Percentiles rank a stretch among this genome's conserved stretches.
Conservation (phyloP, 768 basidiomycete genomes). For the Hirschioporus abietinus region DNA sequence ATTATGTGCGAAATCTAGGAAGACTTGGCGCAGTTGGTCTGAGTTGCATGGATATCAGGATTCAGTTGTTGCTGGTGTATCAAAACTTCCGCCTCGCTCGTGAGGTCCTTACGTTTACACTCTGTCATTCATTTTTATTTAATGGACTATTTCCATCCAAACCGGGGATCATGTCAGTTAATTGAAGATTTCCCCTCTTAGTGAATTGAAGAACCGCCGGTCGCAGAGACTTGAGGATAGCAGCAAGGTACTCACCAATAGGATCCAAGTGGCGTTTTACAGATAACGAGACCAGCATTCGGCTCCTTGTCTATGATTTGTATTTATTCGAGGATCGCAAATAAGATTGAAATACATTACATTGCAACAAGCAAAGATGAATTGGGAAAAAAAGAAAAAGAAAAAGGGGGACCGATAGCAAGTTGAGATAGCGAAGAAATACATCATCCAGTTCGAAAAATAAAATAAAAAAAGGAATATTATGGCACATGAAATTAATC, state of each 20-base stretch:
- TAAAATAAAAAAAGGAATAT: not conserved
- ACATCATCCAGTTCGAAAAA: not conserved
- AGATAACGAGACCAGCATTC: too few species aligned
- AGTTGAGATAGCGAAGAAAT: not conserved
- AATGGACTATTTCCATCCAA: not conserved
- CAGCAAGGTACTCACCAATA: too few species aligned
- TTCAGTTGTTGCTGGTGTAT: not conserved
- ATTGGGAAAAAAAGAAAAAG: not conserved
- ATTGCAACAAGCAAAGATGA: not conserved
- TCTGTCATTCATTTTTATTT: not conserved
- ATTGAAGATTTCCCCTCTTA: too few species aligned
- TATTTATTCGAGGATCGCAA: not conserved
- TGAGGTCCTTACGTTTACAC: not conserved
- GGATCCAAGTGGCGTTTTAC: too few species aligned
- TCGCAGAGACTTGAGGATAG: too few species aligned
- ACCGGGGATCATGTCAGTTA: too few species aligned
- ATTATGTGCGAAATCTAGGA: too few species aligned
- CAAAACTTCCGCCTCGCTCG: not conserved
- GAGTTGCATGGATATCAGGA: not conserved
- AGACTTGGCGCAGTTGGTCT: not conserved
- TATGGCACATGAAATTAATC: not conserved
- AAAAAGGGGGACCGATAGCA: not conserved
- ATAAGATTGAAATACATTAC: constrained; percentile 1
- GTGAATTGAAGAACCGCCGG: too few species aligned
- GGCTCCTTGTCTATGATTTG: too few species aligned